Percentiles rank a stretch among this genome's conserved stretches.
Conservation (phyloP, 331 rosid genomes). For the Ulmus americana region DNA sequence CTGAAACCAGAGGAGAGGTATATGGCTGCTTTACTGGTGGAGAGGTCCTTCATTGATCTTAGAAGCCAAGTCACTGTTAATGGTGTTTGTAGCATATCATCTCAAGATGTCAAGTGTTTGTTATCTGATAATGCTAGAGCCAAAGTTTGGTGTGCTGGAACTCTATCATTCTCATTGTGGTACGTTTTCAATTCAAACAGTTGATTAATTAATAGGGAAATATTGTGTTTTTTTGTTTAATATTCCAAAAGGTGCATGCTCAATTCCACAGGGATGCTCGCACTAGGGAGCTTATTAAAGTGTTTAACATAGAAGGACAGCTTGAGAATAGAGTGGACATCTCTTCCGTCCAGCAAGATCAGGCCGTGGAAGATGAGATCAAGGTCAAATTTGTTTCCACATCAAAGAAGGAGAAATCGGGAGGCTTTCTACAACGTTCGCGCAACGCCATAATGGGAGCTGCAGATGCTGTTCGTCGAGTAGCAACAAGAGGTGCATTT, state of each 20-base stretch:
- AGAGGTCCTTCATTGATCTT: slow-evolving; percentile 80
- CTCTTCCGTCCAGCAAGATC: slow-evolving; percentile 74
- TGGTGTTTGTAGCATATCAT: slow-evolving; percentile 83
- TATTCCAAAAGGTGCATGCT: slow-evolving; percentile 12
- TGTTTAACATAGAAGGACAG: slow-evolving; percentile 85
- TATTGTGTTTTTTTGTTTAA: neutral
- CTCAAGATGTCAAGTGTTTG: slow-evolving; percentile 85
- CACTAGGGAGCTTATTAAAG: slow-evolving; percentile 79
- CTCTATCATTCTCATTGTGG: slow-evolving; percentile 83
- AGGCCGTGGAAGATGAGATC: slow-evolving; percentile 70
- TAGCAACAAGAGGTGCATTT: slow-evolving; percentile 89
- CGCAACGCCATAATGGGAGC: slow-evolving; percentile 94
- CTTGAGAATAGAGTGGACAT: slow-evolving; percentile 80
- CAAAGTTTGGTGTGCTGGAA: slow-evolving; percentile 76
- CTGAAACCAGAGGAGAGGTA: slow-evolving; percentile 78
- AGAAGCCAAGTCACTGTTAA: slow-evolving; percentile 78
- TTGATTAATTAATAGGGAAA: neutral
- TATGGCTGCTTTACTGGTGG: slow-evolving; percentile 95
- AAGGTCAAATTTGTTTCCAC: slow-evolving; percentile 67
- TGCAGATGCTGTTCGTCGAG: slow-evolving; percentile 95
- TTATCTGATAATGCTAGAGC: slow-evolving; percentile 60
- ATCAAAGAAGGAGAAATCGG: slow-evolving; percentile 83
- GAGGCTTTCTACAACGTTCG: slow-evolving; percentile 81
- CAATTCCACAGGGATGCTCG: slow-evolving; percentile 73
- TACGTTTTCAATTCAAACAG: slow-evolving; percentile 26